Conservation (phyloP, 2,329 filamentous ascomycete species). For the Blastomyces parvus region DNA sequence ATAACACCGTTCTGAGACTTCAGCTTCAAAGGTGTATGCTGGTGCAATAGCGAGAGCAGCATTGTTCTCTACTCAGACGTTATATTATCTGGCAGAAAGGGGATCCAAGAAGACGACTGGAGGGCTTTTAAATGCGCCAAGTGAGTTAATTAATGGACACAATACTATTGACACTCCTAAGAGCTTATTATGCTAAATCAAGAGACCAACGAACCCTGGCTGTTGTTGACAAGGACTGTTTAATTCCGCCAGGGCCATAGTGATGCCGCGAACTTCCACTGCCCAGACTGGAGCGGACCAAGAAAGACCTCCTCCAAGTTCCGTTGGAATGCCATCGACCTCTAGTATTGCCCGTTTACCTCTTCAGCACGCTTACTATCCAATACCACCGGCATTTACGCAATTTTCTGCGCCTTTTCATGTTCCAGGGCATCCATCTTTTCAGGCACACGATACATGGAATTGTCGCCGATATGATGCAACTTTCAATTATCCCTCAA, state of each 20-base stretch:
- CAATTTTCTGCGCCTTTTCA: neutral
- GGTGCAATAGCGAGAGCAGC: neutral
- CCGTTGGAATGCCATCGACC: neutral
- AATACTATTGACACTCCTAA: neutral
- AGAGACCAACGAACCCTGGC: neutral
- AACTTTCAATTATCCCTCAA: neutral
- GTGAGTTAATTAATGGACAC: neutral
- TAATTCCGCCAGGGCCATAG: neutral
- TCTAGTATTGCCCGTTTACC: constrained; percentile 1
- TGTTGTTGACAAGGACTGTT: neutral
- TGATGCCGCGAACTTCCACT: neutral
- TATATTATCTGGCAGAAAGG: neutral
- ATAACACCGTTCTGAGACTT: neutral
- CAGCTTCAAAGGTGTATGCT: neutral
- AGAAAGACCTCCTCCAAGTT: neutral
- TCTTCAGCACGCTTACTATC: neutral
- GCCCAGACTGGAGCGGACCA: neutral
- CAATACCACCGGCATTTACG: neutral
- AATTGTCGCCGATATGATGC: neutral
- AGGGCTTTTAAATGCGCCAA: neutral
- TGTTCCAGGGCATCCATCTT: neutral
- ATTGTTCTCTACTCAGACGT: neutral
- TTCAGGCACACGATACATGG: neutral
- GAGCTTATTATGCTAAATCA: too few relatives aligned
- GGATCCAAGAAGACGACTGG: neutral